A percentile compares a stretch with the other conserved stretches of the same genome.
phyloP scores from a whole-genome alignment of 352 stramenopile genomes.

The Phytophthora multivora region DNA sequence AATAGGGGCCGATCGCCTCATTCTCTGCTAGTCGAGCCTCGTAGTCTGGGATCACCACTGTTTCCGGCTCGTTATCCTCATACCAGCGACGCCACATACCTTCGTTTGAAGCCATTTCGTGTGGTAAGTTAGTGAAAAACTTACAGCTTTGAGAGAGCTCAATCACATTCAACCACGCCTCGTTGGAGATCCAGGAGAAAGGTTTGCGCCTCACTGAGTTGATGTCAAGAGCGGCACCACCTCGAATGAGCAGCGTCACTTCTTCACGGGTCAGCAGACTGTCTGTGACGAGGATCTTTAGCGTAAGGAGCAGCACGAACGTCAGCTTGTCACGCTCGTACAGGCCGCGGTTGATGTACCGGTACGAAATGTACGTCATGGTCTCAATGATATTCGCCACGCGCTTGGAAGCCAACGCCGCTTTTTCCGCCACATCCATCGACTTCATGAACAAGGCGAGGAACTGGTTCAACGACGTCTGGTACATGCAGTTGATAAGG shows the following conservation, averaged over 20 bases:
- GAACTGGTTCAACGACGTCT: conserved; percentile 98
- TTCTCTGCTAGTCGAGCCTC: conserved; percentile 94
- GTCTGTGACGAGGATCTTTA: conserved; percentile 98
- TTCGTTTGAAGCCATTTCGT: conserved; percentile 97
- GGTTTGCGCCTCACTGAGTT: conserved; percentile 96
- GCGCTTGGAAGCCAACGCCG: conserved; percentile 96
- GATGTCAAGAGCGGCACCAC: conserved; percentile 96
- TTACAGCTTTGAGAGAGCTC: conserved; percentile 95
- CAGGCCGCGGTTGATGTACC: conserved; percentile 98
- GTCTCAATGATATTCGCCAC: conserved; percentile 99
- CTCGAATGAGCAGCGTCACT: conserved; percentile 95
- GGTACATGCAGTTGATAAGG: conserved; percentile 99
- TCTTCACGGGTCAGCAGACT: conserved; percentile 93
- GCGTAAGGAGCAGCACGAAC: conserved; percentile 96
- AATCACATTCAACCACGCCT: conserved; percentile 98
- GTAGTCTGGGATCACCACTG: conserved; percentile 95
- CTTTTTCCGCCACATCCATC: conserved; percentile 98
- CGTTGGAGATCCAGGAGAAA: conserved; percentile 97
- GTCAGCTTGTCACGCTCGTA: conserved; percentile 99
- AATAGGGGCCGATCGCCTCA: conserved; percentile 94
- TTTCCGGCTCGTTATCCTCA: conserved; percentile 97
- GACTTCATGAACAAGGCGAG: conserved; percentile 97
- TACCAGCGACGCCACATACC: conserved; percentile 97
- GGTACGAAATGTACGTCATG: conserved; percentile 99
- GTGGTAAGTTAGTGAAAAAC: conserved; percentile 96